Conservation (phyloP, 2,329 filamentous ascomycete genomes). For the Aspergillus sojae region DNA sequence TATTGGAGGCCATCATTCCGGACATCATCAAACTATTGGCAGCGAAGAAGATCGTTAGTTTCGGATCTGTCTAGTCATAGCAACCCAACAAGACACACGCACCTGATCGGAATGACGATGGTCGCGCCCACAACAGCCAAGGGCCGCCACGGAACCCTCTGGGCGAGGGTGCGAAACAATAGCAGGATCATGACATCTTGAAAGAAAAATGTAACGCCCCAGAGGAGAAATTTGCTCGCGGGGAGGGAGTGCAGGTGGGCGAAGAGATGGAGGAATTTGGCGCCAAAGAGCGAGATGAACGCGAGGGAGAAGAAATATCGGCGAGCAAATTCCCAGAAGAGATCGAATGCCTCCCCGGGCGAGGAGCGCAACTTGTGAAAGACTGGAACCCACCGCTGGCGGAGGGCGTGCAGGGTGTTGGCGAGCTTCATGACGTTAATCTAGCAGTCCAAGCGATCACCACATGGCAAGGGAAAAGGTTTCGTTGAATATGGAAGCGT, state of each 20-base stretch:
- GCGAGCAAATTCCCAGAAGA: constrained; percentile 31
- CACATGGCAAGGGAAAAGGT: not conserved
- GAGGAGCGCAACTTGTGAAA: constrained; percentile 17
- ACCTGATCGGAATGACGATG: constrained; percentile 33
- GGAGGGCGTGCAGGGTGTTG: constrained; percentile 8
- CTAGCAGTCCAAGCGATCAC: not conserved
- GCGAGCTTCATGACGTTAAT: constrained; percentile 11
- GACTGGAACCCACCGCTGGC: constrained; percentile 7
- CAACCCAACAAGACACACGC: constrained; percentile 11
- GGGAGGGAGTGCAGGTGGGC: constrained; percentile 31
- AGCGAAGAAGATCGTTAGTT: not conserved
- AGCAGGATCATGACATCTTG: constrained; percentile 33
- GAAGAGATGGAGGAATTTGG: constrained; percentile 32
- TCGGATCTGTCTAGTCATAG: not conserved
- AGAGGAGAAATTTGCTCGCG: constrained; percentile 24
- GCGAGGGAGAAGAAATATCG: constrained; percentile 35
- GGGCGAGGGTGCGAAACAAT: constrained; percentile 25
- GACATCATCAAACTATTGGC: constrained; percentile 31
- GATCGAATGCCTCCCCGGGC: constrained; percentile 23
- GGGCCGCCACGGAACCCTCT: constrained; percentile 25
- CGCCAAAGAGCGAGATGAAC: constrained; percentile 29
- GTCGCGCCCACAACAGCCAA: constrained; percentile 23
- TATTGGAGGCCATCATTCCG: constrained; percentile 36
- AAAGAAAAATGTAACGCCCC: constrained; percentile 34
- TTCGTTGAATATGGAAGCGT: not conserved